A percentile compares a stretch with the other conserved stretches of the same genome.
These are phyloP conservation scores for Phaffia australis DNA, from an alignment of 768 basidiomycete species.

Conservation along the genomic window DNA sequence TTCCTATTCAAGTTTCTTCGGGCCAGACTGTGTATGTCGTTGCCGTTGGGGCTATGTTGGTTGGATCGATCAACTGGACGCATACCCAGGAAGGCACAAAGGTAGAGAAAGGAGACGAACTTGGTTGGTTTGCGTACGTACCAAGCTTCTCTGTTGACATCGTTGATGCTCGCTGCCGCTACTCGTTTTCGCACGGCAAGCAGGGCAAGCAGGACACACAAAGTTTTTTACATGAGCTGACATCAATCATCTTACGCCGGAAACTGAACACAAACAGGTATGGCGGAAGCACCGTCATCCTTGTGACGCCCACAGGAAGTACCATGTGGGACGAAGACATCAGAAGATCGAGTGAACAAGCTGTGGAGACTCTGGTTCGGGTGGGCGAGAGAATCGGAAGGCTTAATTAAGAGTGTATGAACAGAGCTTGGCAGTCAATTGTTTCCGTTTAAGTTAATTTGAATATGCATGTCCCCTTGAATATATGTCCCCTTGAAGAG, in stretches of 20 bases:
- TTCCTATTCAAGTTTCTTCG: slow-evolving; percentile 40
- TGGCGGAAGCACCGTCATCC: slow-evolving; percentile 1
- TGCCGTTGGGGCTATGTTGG: slow-evolving; percentile 70
- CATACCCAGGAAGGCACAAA: slow-evolving; percentile 32
- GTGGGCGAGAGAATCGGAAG: slow-evolving; percentile 41
- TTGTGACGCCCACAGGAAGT: slow-evolving; percentile 3
- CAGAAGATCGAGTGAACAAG: slow-evolving; percentile 44
- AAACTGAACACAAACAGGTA: not conserved
- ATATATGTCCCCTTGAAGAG: too few species aligned
- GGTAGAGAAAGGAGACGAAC: slow-evolving; percentile 43
- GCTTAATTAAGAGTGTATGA: not conserved
- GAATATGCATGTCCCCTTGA: too few species aligned
- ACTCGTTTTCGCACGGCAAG: slow-evolving; percentile 70
- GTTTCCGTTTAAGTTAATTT: too few species aligned
- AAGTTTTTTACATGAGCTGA: slow-evolving; percentile 42
- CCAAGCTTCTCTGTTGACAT: not conserved
- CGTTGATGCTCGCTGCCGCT: slow-evolving; percentile 34
- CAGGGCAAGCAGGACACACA: slow-evolving; percentile 54
- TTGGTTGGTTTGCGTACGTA: slow-evolving; percentile 37
- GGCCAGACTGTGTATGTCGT: slow-evolving; percentile 51
- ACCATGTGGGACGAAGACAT: slow-evolving; percentile 50
- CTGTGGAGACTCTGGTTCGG: slow-evolving; percentile 60
- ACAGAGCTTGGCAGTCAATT: not conserved
- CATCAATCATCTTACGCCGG: slow-evolving; percentile 36
- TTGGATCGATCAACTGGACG: slow-evolving; percentile 63